Base-by-base conservation (phyloP, 164 flowering plant species). In the Litsea cubeba region DNA sequence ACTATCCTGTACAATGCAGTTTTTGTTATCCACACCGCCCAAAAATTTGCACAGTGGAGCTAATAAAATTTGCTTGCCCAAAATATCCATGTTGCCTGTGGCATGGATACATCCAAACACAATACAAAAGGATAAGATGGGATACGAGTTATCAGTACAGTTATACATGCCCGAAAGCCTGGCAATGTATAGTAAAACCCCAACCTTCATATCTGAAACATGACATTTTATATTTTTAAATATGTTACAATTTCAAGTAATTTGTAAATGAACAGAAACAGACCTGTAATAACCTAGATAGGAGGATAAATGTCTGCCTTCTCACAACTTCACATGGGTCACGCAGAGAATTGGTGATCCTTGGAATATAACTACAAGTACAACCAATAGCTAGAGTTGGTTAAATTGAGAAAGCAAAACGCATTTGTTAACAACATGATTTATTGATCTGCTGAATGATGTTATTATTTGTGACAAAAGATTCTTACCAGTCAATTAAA, bases 241-340 rank as follows among this genome's bases (percentile, higher is more conserved):
- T 35, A 35, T 35, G 46, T 35, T 35, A 5, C 1, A 35, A 35
- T 35, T 35, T 35, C 46, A 35, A 35, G 12, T 54, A 54, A 14
- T 18, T 14, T 32, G 2, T 22, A 12, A 69, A 50, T 25, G 51
- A 25, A 74, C 69, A 72, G 15, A 76, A 65, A 69, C 40, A 15
- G 64, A 94, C 99, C 98, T 96, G 99, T 62, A 92, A 83, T 68
- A 96, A 82, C 78, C 97, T 85, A 5, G 97, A 90, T 23, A 96
- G 97, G 26, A 96, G 82, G 74, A 90, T 87, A 72, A 96, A 96
- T 67, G 98, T 94, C 79, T 94, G 99, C 79, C 97, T 86, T 79
- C 99, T 85, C 26, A 96, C 97, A 80, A 96, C 90, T 82, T 96
- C 99, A 80, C 99, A 96, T 46, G 97, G 90, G 84, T 96, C 99